A percentile compares a stretch with the other conserved stretches of the same genome.
phyloP scores from a whole-genome alignment of 2,329 filamentous ascomycete species.

The Pseudocercospora fijiensis region DNA sequence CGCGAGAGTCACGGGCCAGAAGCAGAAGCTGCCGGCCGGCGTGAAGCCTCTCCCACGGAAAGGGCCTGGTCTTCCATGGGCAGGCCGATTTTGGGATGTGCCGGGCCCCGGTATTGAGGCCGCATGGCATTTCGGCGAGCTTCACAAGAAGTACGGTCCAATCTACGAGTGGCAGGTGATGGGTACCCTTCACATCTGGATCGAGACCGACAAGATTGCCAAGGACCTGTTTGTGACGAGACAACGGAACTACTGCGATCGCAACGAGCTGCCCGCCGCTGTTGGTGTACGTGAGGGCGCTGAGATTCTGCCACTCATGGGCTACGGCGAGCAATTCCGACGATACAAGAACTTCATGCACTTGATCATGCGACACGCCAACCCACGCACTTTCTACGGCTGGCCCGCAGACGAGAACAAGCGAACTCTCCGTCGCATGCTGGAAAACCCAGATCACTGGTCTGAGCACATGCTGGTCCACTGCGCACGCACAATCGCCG shows the following conservation, averaged over 20 bases:
- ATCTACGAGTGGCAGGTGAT: constrained; percentile 41
- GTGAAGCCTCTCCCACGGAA: constrained; percentile 31
- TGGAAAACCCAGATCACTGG: constrained; percentile 37
- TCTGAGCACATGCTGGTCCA: constrained; percentile 38
- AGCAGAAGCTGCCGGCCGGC: constrained; percentile 29
- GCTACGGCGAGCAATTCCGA: constrained; percentile 34
- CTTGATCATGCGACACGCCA: constrained; percentile 36
- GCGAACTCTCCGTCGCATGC: constrained; percentile 35
- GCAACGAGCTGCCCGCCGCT: constrained; percentile 38
- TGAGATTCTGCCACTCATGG: constrained; percentile 38
- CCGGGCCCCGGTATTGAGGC: constrained; percentile 37
- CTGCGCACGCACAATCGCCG: constrained; percentile 37
- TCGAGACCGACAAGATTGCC: constrained; percentile 40
- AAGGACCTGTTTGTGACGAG: constrained; percentile 38
- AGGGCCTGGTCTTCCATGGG: constrained; percentile 34
- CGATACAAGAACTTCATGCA: constrained; percentile 41
- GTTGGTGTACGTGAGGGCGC: constrained; percentile 35
- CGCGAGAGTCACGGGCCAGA: constrained; percentile 19
- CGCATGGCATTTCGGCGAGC: constrained; percentile 38
- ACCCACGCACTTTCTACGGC: constrained; percentile 36
- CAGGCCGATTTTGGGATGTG: constrained; percentile 38
- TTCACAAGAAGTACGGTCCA: constrained; percentile 39
- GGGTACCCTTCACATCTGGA: constrained; percentile 38
- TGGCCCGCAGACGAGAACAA: constrained; percentile 39
- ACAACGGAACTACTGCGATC: constrained; percentile 38